Evolutionary conservation across 148 eudicot species (phyloP).

Genomic region (Euryodendron excelsum): DNA sequence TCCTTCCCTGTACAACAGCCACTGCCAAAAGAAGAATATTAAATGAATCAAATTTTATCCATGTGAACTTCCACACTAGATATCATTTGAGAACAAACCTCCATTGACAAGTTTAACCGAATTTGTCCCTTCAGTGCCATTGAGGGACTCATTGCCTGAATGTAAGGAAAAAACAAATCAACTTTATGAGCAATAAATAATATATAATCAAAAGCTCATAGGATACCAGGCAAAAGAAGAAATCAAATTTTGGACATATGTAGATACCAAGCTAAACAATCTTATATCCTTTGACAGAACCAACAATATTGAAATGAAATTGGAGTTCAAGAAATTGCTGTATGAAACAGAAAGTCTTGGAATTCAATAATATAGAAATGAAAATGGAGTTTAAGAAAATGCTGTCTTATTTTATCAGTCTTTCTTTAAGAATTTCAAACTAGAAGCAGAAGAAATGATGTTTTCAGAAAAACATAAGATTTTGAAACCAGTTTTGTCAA

Average conservation of each 20-base stretch:
- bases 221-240: not conserved
- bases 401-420: not conserved
- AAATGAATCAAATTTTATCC: conserved; percentile 17
- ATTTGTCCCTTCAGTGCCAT: conserved; percentile 28
- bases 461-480: not conserved
- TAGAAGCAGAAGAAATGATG: not conserved
- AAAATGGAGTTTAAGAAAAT: not conserved
- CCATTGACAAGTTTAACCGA: conserved; percentile 56
- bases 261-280: not conserved
- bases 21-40: conserved; percentile 33
- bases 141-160: conserved; percentile 40
- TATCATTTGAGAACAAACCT: conserved; percentile 46
- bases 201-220: not conserved
- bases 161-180: conserved; percentile 9
- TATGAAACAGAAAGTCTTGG: not conserved
- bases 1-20: conserved; percentile 72
- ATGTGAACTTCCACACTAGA: conserved; percentile 5
- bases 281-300: not conserved
- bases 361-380: not conserved
- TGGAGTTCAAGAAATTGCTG: too few relatives aligned
- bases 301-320: not conserved
- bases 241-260: not conserved
- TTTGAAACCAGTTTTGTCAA: not conserved
- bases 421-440: not conserved
- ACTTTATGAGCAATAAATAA: not conserved